A percentile compares a stretch with the other conserved stretches of the same genome.
These are phyloP conservation scores for Fusarium sp. DNA, from an alignment of 2,329 filamentous ascomycete genomes.

Conservation along the genomic window DNA sequence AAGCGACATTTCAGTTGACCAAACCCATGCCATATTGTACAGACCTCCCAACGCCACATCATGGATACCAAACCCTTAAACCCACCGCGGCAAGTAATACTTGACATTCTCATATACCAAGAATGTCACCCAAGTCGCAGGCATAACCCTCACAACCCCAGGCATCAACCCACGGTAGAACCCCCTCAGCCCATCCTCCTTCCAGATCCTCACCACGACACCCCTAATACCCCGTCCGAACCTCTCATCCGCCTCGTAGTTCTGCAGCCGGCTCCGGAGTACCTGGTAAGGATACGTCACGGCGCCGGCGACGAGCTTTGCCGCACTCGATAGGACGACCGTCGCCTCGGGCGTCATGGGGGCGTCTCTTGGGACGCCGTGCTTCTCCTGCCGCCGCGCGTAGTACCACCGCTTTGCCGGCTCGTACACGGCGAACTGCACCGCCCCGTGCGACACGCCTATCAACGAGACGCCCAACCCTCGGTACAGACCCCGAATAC, in stretches of 20 bases:
- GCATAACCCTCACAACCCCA: slow-evolving; percentile 90
- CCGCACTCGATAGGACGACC: slow-evolving; percentile 80
- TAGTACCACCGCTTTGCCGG: slow-evolving; percentile 70
- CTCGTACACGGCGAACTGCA: slow-evolving; percentile 98
- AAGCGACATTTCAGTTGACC: not conserved
- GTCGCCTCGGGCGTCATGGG: slow-evolving; percentile 79
- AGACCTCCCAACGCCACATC: slow-evolving; percentile 6
- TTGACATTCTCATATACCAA: slow-evolving; percentile 96
- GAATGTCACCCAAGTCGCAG: slow-evolving; percentile 96
- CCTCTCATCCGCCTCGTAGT: slow-evolving; percentile 80
- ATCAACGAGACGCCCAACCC: slow-evolving; percentile 86
- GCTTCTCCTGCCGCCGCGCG: slow-evolving; percentile 49
- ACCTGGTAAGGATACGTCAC: slow-evolving; percentile 97
- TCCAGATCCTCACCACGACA: slow-evolving; percentile 80
- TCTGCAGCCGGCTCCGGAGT: slow-evolving; percentile 87
- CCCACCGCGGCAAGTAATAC: slow-evolving; percentile 70
- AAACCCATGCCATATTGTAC: not conserved
- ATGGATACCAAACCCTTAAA: slow-evolving; percentile 17
- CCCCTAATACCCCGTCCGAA: slow-evolving; percentile 80
- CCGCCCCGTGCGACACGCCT: slow-evolving; percentile 90
- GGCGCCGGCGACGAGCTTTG: slow-evolving; percentile 90
- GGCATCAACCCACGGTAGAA: slow-evolving; percentile 94
- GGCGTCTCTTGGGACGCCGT: slow-evolving; percentile 23
- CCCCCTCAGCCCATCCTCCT: slow-evolving; percentile 80
- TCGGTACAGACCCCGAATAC: slow-evolving; percentile 84